Percentiles rank a stretch among this genome's conserved stretches.
phyloP scores from a whole-genome alignment of 2,329 filamentous ascomycete genomes.

The Pochonia chlamydosporia region DNA sequence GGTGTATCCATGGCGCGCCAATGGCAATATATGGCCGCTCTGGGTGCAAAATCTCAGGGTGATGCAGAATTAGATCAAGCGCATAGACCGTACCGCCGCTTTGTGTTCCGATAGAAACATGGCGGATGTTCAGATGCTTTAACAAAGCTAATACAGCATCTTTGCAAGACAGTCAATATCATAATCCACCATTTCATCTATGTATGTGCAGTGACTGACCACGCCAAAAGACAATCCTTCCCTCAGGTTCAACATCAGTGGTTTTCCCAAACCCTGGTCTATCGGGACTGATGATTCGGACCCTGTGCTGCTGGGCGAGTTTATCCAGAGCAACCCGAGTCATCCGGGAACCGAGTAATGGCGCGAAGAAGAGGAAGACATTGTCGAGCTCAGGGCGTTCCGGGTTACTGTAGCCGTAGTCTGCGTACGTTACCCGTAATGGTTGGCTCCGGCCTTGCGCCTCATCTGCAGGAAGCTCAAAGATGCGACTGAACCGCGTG shows the following conservation, averaged over 20 bases:
- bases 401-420: conserved; percentile 25
- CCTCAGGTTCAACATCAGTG: conserved; percentile 15
- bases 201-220: not conserved
- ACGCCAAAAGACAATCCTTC: conserved; percentile 7
- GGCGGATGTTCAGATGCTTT: conserved; percentile 23
- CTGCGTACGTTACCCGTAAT: conserved; percentile 11
- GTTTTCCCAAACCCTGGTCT: conserved; percentile 31
- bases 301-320: conserved; percentile 22
- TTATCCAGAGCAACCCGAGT: conserved; percentile 25
- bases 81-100: conserved; percentile 25
- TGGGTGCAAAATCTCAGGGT: conserved; percentile 20
- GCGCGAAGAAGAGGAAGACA: conserved; percentile 23
- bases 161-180: not conserved
- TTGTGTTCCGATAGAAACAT: conserved; percentile 23
- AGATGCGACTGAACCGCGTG: conserved; percentile 16
- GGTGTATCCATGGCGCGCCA: conserved; percentile 24
- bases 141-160: conserved; percentile 25
- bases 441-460: conserved; percentile 7
- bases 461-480: conserved; percentile 15
- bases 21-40: conserved; percentile 20
- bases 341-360: conserved; percentile 22
- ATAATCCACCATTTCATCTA: not conserved
- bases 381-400: conserved; percentile 17
- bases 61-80: conserved; percentile 23
- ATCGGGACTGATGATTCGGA: conserved; percentile 27